A percentile compares a stretch with the other conserved stretches of the same genome.
Conservation (phyloP, 75 land plant species). For the Cunninghamia lanceolata region DNA sequence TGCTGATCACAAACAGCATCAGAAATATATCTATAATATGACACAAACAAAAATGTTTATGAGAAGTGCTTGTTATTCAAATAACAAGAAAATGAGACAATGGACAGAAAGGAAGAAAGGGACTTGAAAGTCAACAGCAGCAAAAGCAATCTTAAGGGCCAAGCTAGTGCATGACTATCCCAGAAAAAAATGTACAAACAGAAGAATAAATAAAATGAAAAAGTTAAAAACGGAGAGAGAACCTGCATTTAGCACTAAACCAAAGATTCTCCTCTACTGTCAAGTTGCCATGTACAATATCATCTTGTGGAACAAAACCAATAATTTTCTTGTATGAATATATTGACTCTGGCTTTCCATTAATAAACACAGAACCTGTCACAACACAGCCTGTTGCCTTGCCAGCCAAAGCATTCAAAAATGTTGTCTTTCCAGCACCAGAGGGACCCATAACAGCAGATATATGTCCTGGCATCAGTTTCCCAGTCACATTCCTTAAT, state of each 20-base stretch:
- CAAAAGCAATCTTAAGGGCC: background rate
- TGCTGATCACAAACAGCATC: background rate
- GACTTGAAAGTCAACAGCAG: background rate
- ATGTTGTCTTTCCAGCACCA: constrained; percentile 97
- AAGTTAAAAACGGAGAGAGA: constrained; percentile 2
- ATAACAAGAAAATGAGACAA: background rate
- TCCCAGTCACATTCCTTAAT: constrained; percentile 81
- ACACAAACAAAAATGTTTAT: background rate
- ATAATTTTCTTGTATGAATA: constrained; percentile 82
- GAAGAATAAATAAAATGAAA: background rate
- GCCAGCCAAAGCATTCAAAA: constrained; percentile 87
- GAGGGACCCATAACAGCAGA: constrained; percentile 98
- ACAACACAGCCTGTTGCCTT: constrained; percentile 60
- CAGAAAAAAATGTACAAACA: background rate
- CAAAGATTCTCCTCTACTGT: constrained; percentile 96
- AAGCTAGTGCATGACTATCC: background rate
- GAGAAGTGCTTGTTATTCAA: background rate
- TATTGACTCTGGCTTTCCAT: constrained; percentile 79
- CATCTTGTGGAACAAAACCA: constrained; percentile 99
- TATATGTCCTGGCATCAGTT: constrained; percentile 81
- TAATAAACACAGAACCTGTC: constrained; percentile 69
- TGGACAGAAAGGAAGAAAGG: background rate
- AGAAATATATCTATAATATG: constrained; percentile 1
- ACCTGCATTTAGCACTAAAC: constrained; percentile 96
- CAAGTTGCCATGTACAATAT: constrained; percentile 95